Evolutionary conservation across 1,284 basidiomycete genomes (phyloP).

Genomic region (Cryptococcus hybrid): DNA sequence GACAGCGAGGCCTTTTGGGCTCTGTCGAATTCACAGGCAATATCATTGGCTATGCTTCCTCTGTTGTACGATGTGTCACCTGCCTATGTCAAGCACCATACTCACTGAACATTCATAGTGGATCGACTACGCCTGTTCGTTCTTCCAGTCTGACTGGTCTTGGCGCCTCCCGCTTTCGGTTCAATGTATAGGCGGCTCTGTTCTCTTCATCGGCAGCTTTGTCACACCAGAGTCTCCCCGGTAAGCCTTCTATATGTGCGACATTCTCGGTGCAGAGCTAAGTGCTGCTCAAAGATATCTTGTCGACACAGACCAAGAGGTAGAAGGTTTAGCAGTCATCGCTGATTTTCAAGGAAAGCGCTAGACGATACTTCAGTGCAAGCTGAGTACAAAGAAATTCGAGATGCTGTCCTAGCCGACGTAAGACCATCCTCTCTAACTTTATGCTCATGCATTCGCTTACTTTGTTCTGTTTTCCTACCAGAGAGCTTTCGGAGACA

Average conservation of each 20-base stretch:
- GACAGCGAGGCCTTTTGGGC: constrained; percentile 79
- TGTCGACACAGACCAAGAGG: constrained; percentile 83
- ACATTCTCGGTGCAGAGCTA: not conserved
- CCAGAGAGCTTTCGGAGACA: constrained; percentile 67
- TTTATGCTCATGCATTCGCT: too few species aligned
- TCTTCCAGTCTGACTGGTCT: constrained; percentile 72
- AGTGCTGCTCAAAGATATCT: constrained; percentile 65
- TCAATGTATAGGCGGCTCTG: constrained; percentile 83
- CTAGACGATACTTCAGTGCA: constrained; percentile 68
- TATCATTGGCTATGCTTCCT: constrained; percentile 88
- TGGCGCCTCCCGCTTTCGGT: constrained; percentile 83
- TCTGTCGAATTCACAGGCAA: constrained; percentile 97
- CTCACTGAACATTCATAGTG: constrained; percentile 58
- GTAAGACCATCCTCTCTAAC: constrained; percentile 51
- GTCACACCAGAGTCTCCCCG: constrained; percentile 90
- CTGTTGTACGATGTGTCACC: constrained; percentile 64
- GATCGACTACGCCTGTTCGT: constrained; percentile 94
- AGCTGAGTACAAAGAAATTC: constrained; percentile 90
- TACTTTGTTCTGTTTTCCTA: not conserved
- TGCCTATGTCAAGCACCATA: not conserved
- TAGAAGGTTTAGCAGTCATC: constrained; percentile 81
- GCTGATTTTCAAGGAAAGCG: constrained; percentile 84
- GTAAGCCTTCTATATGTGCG: constrained; percentile 47
- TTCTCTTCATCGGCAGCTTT: constrained; percentile 78
- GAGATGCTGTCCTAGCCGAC: constrained; percentile 78